Base-by-base conservation (phyloP, 306 rosid genomes). In the Psophocarpus tetragonolobus region DNA sequence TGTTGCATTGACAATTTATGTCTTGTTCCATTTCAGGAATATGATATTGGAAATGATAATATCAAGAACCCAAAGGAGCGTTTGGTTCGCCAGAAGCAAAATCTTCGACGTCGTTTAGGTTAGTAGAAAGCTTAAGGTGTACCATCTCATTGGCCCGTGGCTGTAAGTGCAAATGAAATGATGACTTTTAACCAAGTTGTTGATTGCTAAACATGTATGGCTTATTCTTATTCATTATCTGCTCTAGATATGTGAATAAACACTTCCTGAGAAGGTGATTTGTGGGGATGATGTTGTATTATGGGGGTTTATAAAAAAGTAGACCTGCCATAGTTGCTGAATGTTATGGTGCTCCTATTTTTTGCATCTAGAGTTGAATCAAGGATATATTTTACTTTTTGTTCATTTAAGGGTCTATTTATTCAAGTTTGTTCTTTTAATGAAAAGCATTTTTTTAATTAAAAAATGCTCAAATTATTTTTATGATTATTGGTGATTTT, bases 51-150 rank as follows among this genome's bases (percentile, higher is more conserved):
- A 60, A 90, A 63, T 84, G 98, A 94, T 63, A 91, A 79, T 64
- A 53, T 56, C 79, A 92, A 92, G 83, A 92, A 84, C 75, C 93
- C 98, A 4, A 92, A 85, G 89, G 97, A 94, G 84, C 88, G 96
- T 17, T 76, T 94, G 88, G 98, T 94, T 82, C 95, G 97, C 68
- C 98, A 94, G 63, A 94, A 94, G 77, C 97, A 90, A 87, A 90
- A 90, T 79, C 98, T 94, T 72, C 93, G 89, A 61, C 93, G 95
- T 9, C 97, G 97, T 51, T 83, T 94, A 71, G 98, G 98, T 92
- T 70, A 70, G 89, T 80, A 45, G 57, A n/a, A 7, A 58, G 47
- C 56, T 58, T 42, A 8, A 66, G 51, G 14, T 82, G 44, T 77
- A 60, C 38, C 57, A 67, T 35, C 47, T 64, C 38, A 23, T 23